Conservation (phyloP, 768 basidiomycete species). For the Lactarius trivialis region DNA sequence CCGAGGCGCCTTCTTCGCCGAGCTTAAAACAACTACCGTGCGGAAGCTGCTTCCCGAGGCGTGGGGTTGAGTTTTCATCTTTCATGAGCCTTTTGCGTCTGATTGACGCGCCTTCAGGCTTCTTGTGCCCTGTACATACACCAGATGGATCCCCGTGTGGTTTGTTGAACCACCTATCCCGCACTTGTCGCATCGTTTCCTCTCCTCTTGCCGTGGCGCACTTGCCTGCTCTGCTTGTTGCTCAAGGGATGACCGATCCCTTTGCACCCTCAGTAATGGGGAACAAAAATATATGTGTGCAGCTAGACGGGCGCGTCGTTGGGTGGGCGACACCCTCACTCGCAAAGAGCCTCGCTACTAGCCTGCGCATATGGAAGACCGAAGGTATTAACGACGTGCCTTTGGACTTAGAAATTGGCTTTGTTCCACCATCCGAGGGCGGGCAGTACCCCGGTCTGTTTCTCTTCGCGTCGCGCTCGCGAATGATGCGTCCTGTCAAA, state of each 20-base stretch:
- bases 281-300: constrained; percentile 74
- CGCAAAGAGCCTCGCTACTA: constrained; percentile 73
- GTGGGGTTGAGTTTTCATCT: constrained; percentile 61
- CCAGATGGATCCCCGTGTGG: constrained; percentile 98
- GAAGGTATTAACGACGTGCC: constrained; percentile 77
- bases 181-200: constrained; percentile 88
- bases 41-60: constrained; percentile 95
- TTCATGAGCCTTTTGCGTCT: not conserved
- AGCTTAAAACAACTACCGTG: constrained; percentile 96
- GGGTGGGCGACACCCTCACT: constrained; percentile 82
- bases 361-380: constrained; percentile 91
- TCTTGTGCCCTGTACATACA: constrained; percentile 97
- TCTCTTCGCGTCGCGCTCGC: constrained; percentile 75
- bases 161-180: constrained; percentile 91
- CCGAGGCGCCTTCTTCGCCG: constrained; percentile 98
- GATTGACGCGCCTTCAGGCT: constrained; percentile 46
- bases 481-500: constrained; percentile 99
- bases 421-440: constrained; percentile 76
- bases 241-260: constrained; percentile 91
- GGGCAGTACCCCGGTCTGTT: constrained; percentile 97
- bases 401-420: constrained; percentile 90
- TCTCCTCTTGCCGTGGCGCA: constrained; percentile 64
- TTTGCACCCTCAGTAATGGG: constrained; percentile 80
- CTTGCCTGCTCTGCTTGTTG: constrained; percentile 72
- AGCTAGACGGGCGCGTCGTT: constrained; percentile 92